Percentiles rank a stretch among this genome's conserved stretches.
Evolutionary conservation across 352 stramenopile genomes (phyloP).

Genomic region (Globisporangium alternatum): DNA sequence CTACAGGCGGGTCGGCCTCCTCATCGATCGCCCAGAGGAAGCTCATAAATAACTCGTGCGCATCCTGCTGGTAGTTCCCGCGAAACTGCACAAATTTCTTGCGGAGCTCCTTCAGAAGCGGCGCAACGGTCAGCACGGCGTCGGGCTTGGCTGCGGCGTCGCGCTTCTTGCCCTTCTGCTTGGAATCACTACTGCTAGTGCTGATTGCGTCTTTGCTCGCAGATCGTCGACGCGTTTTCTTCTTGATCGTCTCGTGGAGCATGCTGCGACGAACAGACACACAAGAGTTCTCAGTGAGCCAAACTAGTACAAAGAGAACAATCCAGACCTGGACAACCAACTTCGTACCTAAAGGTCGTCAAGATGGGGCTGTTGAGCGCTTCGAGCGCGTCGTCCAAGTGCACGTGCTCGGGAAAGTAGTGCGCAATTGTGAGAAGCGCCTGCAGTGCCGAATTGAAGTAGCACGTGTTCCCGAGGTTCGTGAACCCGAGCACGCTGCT

Average conservation of each 20-base stretch:
- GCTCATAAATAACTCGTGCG: conserved; percentile 94
- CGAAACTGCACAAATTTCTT: conserved; percentile 91
- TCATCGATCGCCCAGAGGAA: conserved; percentile 90
- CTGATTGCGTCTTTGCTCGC: conserved; percentile 12
- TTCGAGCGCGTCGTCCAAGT: conserved; percentile 46
- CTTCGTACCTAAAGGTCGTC: conserved; percentile 56
- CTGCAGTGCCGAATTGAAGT: conserved; percentile 90
- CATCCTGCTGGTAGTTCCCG: conserved; percentile 96
- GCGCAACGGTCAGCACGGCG: conserved; percentile 46
- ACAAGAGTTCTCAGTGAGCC: not conserved
- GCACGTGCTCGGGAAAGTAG: conserved; percentile 53
- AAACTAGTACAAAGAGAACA: not conserved
- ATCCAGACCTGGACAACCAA: not conserved
- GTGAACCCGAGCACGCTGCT: conserved; percentile 61
- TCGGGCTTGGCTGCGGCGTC: conserved; percentile 28
- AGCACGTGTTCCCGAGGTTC: conserved; percentile 95
- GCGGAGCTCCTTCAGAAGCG: conserved; percentile 62
- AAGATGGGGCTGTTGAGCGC: conserved; percentile 89
- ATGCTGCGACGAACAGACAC: conserved; percentile 26
- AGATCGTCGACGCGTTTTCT: conserved; percentile 30
- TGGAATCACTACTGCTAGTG: conserved; percentile 10
- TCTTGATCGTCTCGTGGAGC: conserved; percentile 59
- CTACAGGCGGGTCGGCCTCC: conserved; percentile 47
- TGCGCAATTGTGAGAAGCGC: conserved; percentile 89
- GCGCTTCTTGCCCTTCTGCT: conserved; percentile 21